phyloP scores from a whole-genome alignment of 805 yeast species.

The Osmozyma mogii region DNA sequence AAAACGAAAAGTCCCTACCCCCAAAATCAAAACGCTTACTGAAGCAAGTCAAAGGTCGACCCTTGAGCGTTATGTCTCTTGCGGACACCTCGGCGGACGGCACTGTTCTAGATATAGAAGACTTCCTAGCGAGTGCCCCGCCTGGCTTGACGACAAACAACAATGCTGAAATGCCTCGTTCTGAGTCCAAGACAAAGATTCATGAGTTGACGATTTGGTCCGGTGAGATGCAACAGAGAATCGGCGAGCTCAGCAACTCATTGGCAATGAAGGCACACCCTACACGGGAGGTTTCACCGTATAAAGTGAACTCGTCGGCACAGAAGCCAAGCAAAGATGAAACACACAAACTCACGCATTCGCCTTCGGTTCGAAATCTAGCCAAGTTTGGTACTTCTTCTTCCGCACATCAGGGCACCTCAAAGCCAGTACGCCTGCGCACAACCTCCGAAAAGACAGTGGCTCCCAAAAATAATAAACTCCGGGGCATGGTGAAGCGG shows the following conservation, averaged over 20 bases:
- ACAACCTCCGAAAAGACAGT: not conserved
- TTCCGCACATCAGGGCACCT: too few relatives aligned
- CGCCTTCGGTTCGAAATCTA: constrained; percentile 1
- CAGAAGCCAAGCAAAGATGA: not conserved
- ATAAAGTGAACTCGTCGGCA: not conserved
- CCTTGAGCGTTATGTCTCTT: constrained; percentile 6
- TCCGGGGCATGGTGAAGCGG: constrained; percentile 1
- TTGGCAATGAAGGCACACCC: constrained; percentile 5
- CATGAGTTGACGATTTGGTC: constrained; percentile 22
- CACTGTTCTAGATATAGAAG: constrained; percentile 11
- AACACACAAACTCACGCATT: not conserved
- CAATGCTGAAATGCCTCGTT: constrained; percentile 14
- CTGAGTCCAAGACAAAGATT: constrained; percentile 24
- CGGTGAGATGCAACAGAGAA: constrained; percentile 8
- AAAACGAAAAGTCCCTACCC: constrained; percentile 1
- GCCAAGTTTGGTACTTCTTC: too few relatives aligned
- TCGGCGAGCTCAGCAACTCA: constrained; percentile 9
- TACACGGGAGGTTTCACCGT: not conserved
- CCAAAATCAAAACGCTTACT: not conserved
- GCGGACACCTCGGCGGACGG: constrained; percentile 11
- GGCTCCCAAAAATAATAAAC: constrained; percentile 1
- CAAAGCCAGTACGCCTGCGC: too few relatives aligned
- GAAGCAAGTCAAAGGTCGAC: not conserved
- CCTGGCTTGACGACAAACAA: too few relatives aligned
- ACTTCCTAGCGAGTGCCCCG: constrained; percentile 13